Evolutionary conservation across 2,329 filamentous ascomycete species (phyloP).

Genomic region (Aspergillus bombycis): DNA sequence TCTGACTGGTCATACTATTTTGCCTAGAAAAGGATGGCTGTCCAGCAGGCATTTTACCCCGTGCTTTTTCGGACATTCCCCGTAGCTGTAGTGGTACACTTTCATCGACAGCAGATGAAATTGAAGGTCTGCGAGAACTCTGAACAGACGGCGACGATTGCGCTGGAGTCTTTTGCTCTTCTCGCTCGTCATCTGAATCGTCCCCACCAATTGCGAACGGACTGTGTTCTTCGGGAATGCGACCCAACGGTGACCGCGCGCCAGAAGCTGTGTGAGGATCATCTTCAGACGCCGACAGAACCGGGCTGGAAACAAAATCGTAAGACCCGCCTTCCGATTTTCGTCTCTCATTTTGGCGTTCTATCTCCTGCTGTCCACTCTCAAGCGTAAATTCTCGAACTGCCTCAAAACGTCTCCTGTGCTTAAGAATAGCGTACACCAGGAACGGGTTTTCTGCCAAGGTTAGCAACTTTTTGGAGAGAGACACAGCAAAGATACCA

Average conservation of each 20-base stretch:
- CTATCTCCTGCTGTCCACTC: constrained; percentile 87
- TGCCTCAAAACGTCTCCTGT: constrained; percentile 80
- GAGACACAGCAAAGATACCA: constrained; percentile 12
- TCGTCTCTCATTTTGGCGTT: constrained; percentile 71
- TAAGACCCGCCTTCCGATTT: constrained; percentile 60
- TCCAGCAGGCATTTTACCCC: constrained; percentile 91
- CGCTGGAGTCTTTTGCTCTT: constrained; percentile 63
- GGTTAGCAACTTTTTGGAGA: constrained; percentile 23
- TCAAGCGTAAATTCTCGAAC: constrained; percentile 87
- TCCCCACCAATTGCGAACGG: constrained; percentile 88
- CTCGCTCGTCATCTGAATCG: constrained; percentile 65
- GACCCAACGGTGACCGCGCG: constrained; percentile 61
- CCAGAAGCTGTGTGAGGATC: constrained; percentile 49
- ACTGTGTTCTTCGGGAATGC: constrained; percentile 76
- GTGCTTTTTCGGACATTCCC: constrained; percentile 95
- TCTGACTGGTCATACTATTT: constrained; percentile 83
- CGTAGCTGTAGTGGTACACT: constrained; percentile 79
- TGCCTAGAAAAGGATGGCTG: constrained; percentile 83
- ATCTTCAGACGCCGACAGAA: constrained; percentile 45
- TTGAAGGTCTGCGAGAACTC: constrained; percentile 67
- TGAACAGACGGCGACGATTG: constrained; percentile 59
- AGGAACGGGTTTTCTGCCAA: constrained; percentile 75
- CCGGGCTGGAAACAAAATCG: constrained; percentile 40
- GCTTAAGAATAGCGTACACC: constrained; percentile 76
- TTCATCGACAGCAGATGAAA: constrained; percentile 71